These are phyloP conservation scores for Talaromyces sp. DNA, from an alignment of 2,329 filamentous ascomycete genomes.

Conservation along the genomic window DNA sequence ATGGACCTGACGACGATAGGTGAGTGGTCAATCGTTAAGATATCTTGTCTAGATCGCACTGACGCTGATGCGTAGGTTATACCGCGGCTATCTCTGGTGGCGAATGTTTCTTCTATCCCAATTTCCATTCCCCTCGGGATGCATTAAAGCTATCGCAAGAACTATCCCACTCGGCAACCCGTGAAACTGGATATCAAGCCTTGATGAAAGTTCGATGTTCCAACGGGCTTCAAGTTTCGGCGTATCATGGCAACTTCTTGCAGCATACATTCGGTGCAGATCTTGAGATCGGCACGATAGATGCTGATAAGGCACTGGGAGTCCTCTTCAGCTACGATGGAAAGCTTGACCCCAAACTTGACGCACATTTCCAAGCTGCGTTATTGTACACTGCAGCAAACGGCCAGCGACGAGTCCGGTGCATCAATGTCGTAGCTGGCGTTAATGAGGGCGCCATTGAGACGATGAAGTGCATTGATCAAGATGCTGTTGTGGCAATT, in stretches of 20 bases:
- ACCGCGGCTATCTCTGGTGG: constrained; percentile 85
- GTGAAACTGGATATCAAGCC: constrained; percentile 91
- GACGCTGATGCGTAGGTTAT: constrained; percentile 53
- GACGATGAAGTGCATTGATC: constrained; percentile 85
- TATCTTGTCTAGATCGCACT: neutral
- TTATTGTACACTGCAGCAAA: constrained; percentile 88
- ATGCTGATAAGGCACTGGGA: constrained; percentile 87
- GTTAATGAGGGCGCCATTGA: constrained; percentile 82
- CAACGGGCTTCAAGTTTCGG: constrained; percentile 85
- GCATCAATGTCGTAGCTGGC: constrained; percentile 87
- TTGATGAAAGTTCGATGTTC: constrained; percentile 98
- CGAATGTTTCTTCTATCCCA: constrained; percentile 94
- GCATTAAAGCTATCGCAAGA: constrained; percentile 77
- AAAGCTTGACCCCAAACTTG: constrained; percentile 92
- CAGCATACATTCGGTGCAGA: constrained; percentile 94
- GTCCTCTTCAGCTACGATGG: constrained; percentile 94
- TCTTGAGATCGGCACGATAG: constrained; percentile 85
- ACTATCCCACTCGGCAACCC: constrained; percentile 75
- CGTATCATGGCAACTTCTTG: constrained; percentile 95
- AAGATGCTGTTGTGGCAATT: constrained; percentile 83
- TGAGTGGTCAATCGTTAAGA: constrained; percentile 34
- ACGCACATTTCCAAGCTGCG: constrained; percentile 95
- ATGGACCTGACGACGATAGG: constrained; percentile 89
- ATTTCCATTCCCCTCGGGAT: constrained; percentile 85
- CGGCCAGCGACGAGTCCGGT: constrained; percentile 84